Conservation (phyloP, 176 grass and related monocot species). For the Calamus simplicifolius region DNA sequence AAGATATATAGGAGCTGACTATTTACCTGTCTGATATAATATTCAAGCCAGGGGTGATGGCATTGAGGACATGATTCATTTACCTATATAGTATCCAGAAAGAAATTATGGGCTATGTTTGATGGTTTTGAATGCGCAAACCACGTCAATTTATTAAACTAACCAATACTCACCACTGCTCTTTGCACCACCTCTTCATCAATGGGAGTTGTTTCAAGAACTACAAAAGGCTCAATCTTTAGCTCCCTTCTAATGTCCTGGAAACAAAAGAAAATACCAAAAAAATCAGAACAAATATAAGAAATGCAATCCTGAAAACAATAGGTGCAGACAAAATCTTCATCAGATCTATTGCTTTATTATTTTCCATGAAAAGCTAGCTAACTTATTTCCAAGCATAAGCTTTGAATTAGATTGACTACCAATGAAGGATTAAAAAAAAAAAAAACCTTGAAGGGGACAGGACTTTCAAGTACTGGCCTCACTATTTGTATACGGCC, state of each 20-base stretch:
- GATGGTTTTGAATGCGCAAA: no score
- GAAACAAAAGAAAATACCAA: conserved; percentile 1
- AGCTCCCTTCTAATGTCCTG: conserved; percentile 74
- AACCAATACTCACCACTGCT: conserved; percentile 31
- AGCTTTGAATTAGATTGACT: no score
- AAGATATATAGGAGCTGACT: neutral
- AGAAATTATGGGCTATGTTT: neutral
- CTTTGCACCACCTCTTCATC: conserved; percentile 26
- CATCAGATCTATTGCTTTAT: no score
- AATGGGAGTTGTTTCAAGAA: conserved; percentile 29
- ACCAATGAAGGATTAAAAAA: no score
- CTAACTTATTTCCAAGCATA: no score
- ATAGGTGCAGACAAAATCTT: no score
- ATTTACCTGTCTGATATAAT: conserved; percentile 53
- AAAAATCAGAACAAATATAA: neutral
- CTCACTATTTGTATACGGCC: no score
- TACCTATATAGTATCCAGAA: conserved; percentile 24
- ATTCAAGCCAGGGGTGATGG: conserved; percentile 36
- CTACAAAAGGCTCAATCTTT: conserved; percentile 48
- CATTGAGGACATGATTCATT: conserved; percentile 41
- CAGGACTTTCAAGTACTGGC: no score
- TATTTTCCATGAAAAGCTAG: no score
- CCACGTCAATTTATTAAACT: no score
- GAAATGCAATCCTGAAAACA: neutral
- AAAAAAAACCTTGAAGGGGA: no score